Conservation (phyloP, 495 filamentous ascomycete genomes). For the Poronia punctata region DNA sequence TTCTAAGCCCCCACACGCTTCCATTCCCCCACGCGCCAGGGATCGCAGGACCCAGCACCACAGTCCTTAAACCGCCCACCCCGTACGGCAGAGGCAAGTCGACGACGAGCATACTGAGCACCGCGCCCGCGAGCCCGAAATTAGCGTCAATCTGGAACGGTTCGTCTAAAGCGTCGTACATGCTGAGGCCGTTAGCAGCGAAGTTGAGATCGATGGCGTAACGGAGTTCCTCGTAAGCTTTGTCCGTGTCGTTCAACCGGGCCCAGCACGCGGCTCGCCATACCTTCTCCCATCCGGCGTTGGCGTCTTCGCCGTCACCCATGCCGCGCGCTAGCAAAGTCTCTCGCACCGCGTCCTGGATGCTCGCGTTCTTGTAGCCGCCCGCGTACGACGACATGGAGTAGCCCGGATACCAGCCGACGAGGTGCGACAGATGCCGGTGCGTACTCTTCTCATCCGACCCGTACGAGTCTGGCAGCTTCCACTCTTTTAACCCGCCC, state of each 20-base stretch:
- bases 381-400: constrained; percentile 25
- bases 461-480: constrained; percentile 26
- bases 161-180: constrained; percentile 27
- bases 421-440: constrained; percentile 47
- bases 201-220: constrained; percentile 43
- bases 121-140: constrained; percentile 41
- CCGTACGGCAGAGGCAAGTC: constrained; percentile 18
- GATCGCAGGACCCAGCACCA: constrained; percentile 40
- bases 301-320: constrained; percentile 27
- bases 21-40: constrained; percentile 32
- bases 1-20: constrained; percentile 27
- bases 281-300: constrained; percentile 51
- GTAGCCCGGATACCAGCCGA: constrained; percentile 49
- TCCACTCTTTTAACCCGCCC: constrained; percentile 45
- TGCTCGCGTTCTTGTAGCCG: constrained; percentile 22
- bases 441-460: constrained; percentile 39
- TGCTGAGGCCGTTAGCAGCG: constrained; percentile 38
- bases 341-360: constrained; percentile 34
- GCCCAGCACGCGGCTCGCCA: constrained; percentile 51
- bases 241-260: constrained; percentile 36
- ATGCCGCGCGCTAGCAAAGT: constrained; percentile 29
- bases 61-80: constrained; percentile 8
- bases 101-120: constrained; percentile 40
- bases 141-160: constrained; percentile 54
- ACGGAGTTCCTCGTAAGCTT: constrained; percentile 22